Conservation (phyloP, 2,329 filamentous ascomycete species). For the Colletotrichum filicis region DNA sequence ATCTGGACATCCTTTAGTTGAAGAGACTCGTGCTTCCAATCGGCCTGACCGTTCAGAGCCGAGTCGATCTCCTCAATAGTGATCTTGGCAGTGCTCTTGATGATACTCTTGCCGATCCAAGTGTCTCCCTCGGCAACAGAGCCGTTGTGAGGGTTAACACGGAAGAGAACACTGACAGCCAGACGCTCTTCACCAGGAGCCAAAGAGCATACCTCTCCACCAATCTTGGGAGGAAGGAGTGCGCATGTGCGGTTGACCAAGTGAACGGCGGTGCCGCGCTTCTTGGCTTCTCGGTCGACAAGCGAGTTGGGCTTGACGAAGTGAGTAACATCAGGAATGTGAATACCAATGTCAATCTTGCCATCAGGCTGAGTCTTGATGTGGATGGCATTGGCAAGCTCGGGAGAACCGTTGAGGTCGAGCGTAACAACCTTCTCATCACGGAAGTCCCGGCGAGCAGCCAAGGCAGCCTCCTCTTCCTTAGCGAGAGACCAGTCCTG, state of each 20-base stretch:
- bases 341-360: conserved; percentile 92
- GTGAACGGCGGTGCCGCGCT: conserved; percentile 95
- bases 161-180: conserved; percentile 92
- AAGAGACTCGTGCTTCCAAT: conserved; percentile 72
- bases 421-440: conserved; percentile 91
- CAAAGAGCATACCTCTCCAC: conserved; percentile 88
- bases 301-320: conserved; percentile 97
- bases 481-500: conserved; percentile 90
- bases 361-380: conserved; percentile 86
- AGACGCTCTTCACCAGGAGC: conserved; percentile 89
- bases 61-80: conserved; percentile 87
- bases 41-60: conserved; percentile 73
- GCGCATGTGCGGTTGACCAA: conserved; percentile 88
- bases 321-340: conserved; percentile 94
- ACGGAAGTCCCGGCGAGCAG: conserved; percentile 88
- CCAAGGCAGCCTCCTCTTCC: conserved; percentile 80
- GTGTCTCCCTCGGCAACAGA: conserved; percentile 84
- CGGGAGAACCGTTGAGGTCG: conserved; percentile 86
- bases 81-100: conserved; percentile 90
- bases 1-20: conserved; percentile 82
- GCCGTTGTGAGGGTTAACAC: conserved; percentile 84
- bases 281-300: conserved; percentile 96
- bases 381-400: conserved; percentile 93
- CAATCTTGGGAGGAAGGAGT: conserved; percentile 88
- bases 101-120: conserved; percentile 93